Base-by-base conservation (phyloP, 768 basidiomycete genomes). In the Trametes cingulata region DNA sequence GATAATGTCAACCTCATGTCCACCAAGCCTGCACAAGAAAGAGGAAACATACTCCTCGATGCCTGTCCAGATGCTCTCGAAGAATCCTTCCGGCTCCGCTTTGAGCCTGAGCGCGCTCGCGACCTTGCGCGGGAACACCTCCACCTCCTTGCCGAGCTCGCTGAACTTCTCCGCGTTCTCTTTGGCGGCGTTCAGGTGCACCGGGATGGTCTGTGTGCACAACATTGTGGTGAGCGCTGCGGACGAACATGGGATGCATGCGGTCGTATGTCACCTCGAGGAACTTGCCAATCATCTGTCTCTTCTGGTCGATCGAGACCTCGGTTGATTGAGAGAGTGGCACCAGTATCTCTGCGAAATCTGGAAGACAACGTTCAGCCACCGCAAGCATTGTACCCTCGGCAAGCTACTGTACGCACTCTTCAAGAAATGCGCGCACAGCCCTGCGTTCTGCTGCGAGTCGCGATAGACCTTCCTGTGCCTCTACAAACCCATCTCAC, bases 61-160 rank as follows among this genome's bases (percentile, higher is more conserved):
- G 3, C 67, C 68, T 1, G 64, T 57, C 68, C 70, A 71, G 13
- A 69, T 25, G 35, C 56, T 56, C 41, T 45, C 52, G 43, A 64
- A 66, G 42, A 67, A 66, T 5, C 67, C 65, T 7, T 36, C 17
- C n/a, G 67, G 61, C 35, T 71, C 70, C 0, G 68, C 70, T 46
- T 69, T 56, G 36, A 63, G 33, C 19, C 67, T 53, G n/a, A 71
- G 60, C 35, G 56, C 66, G 47, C 62, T 66, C 6, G 70, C 65
- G 40, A 71, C 66, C 63, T 69, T 71, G 35, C 62, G 63, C 25
- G 69, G 70, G 61, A 71, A 71, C 12, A 58, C 52, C 56, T 71
- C 70, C 14, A 71, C 66, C 7, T 68, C 61, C 42, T 68, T 69
- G 6, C 41, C 60, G 13, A 71, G 56, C 22, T 69, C 67, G 36